phyloP scores from a whole-genome alignment of 139 green algal species.

The Volvox reticuliferus region DNA sequence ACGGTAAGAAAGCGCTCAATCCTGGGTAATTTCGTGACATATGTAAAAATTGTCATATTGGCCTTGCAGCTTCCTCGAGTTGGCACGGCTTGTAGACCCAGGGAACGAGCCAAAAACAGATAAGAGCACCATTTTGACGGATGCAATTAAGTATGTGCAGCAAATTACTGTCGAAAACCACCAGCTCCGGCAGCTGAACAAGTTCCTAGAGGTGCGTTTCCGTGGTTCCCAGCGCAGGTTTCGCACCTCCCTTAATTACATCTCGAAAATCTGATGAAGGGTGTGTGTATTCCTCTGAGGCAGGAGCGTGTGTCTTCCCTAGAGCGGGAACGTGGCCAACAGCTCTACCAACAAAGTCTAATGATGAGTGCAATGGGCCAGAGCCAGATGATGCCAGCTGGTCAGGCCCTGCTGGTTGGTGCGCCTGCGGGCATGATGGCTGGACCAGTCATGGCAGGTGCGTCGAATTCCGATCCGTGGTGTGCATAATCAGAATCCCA shows the following conservation, averaged over 20 bases:
- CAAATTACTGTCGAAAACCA: conserved; percentile 74
- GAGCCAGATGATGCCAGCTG: conserved; percentile 47
- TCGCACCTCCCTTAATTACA: too few species aligned
- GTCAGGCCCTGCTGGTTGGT: conserved; percentile 57
- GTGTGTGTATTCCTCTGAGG: too few species aligned
- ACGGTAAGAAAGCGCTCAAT: conserved; percentile 48
- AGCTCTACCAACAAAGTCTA: conserved; percentile 70
- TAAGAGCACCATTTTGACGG: conserved; percentile 77
- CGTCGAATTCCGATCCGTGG: background rate
- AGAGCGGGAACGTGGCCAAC: conserved; percentile 69
- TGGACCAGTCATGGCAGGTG: background rate
- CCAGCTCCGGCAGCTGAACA: conserved; percentile 81
- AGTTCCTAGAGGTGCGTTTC: conserved; percentile 80
- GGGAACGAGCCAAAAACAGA: conserved; percentile 80
- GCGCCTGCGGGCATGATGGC: conserved; percentile 23
- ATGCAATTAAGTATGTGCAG: conserved; percentile 77
- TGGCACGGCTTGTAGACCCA: conserved; percentile 75
- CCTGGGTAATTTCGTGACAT: background rate
- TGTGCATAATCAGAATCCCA: background rate
- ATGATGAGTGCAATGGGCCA: conserved; percentile 53
- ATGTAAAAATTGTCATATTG: background rate
- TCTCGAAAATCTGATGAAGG: too few species aligned
- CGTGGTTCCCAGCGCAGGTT: too few species aligned
- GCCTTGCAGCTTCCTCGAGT: conserved; percentile 68
- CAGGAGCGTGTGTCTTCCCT: conserved; percentile 69